Conservation (phyloP, 768 basidiomycete species). For the Suillus sp. region DNA sequence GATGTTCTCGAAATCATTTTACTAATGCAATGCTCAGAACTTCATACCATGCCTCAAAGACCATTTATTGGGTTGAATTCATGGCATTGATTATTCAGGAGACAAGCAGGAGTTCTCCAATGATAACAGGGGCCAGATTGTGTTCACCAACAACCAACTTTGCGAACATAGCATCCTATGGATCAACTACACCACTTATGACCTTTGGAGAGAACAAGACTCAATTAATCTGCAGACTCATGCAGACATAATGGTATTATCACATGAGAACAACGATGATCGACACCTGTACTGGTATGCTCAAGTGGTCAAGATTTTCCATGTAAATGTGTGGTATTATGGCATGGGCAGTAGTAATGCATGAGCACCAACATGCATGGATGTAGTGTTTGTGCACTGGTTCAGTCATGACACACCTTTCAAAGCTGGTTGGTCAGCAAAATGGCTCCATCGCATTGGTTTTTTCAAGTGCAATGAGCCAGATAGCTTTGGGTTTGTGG, state of each 20-base stretch:
- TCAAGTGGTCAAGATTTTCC: neutral
- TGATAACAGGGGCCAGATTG: neutral
- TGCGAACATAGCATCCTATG: neutral
- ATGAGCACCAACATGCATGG: neutral
- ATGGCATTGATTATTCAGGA: neutral
- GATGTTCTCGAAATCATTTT: too few species aligned
- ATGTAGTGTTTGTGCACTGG: conserved; percentile 42
- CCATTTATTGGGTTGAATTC: too few species aligned
- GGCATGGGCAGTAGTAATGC: neutral
- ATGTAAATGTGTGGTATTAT: neutral
- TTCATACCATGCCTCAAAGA: too few species aligned
- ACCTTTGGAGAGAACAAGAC: neutral
- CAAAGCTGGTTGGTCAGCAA: conserved; percentile 26
- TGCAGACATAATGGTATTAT: neutral
- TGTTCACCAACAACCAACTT: neutral
- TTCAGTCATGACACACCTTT: conserved; percentile 30
- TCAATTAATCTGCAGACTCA: neutral
- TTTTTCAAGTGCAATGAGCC: conserved; percentile 14
- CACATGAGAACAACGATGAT: neutral
- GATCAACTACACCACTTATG: neutral
- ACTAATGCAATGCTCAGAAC: too few species aligned
- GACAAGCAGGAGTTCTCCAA: neutral
- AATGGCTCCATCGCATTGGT: conserved; percentile 36
- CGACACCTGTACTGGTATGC: neutral
- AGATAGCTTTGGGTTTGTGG: conserved; percentile 45